These are phyloP conservation scores for Pseudocercospora fijiensis DNA, from an alignment of 2,329 filamentous ascomycete genomes.

Conservation along the genomic window DNA sequence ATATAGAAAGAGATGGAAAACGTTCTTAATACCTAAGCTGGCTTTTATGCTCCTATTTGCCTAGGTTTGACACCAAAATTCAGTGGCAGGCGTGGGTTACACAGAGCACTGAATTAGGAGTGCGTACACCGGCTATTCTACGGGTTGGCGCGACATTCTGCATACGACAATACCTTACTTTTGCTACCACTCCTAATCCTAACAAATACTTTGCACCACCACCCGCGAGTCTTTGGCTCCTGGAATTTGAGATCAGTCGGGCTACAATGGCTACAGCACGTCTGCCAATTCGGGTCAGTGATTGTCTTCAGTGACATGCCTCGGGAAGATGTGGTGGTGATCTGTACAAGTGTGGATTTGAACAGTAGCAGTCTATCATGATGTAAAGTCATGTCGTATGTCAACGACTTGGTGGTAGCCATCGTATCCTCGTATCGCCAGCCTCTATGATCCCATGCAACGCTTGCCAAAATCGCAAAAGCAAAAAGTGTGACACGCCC, in stretches of 20 bases:
- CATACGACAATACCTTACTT: neutral
- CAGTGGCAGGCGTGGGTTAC: too few relatives aligned
- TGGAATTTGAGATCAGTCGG: neutral
- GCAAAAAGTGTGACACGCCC: conserved; percentile 1
- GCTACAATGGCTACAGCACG: too few relatives aligned
- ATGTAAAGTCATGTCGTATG: neutral
- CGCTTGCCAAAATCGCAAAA: conserved; percentile 14
- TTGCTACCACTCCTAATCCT: neutral
- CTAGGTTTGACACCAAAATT: too few relatives aligned
- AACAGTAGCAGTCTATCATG: neutral
- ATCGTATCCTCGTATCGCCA: conserved; percentile 1
- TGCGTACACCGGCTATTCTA: too few relatives aligned
- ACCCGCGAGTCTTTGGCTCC: neutral
- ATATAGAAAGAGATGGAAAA: too few relatives aligned
- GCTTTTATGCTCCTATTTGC: too few relatives aligned
- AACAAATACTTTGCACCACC: neutral
- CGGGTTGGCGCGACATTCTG: too few relatives aligned
- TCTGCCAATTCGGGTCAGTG: neutral
- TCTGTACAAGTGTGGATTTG: neutral
- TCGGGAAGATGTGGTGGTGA: neutral
- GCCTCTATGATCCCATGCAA: conserved; percentile 18
- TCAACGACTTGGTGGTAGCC: neutral
- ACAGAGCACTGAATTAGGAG: too few relatives aligned
- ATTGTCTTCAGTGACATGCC: neutral
- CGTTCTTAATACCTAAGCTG: too few relatives aligned